Percentiles rank a stretch among this genome's conserved stretches.
phyloP scores from a whole-genome alignment of 192 early-diverging fungal genomes.

The Entomortierella chlamydospora region DNA sequence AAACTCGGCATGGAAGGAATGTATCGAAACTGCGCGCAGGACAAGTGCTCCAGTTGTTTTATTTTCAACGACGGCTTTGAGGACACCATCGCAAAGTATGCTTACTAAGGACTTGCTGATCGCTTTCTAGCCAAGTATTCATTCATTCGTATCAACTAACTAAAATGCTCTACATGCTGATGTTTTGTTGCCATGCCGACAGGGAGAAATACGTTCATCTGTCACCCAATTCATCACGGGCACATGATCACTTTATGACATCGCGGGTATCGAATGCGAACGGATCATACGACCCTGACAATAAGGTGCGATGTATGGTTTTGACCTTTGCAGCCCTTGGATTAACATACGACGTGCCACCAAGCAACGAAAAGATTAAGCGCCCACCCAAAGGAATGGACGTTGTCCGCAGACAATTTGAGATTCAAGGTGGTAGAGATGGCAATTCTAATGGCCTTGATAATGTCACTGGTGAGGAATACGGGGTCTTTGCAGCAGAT shows the following conservation, averaged over 20 bases:
- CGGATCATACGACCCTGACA: conserved; percentile 12
- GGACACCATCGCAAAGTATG: conserved; percentile 41
- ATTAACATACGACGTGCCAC: conserved; percentile 31
- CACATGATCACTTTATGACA: conserved; percentile 19
- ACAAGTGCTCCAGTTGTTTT: conserved; percentile 50
- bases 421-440: background rate
- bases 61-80: conserved; percentile 55
- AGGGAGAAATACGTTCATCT: conserved; percentile 38
- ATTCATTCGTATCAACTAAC: too few relatives aligned
- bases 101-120: too few relatives aligned
- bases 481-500: conserved; percentile 50
- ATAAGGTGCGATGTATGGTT: conserved; percentile 51
- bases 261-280: background rate
- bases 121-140: too few relatives aligned
- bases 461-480: conserved; percentile 22
- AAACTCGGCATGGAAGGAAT: conserved; percentile 50
- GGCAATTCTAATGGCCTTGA: background rate
- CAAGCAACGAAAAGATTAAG: conserved; percentile 39
- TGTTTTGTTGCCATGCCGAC: too few relatives aligned
- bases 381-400: conserved; percentile 43
- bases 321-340: conserved; percentile 42
- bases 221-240: conserved; percentile 39
- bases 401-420: conserved; percentile 33
- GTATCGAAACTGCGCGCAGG: conserved; percentile 54
- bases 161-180: background rate